Conservation (phyloP, 805 yeast species). For the Ogataea paradorogensis region DNA sequence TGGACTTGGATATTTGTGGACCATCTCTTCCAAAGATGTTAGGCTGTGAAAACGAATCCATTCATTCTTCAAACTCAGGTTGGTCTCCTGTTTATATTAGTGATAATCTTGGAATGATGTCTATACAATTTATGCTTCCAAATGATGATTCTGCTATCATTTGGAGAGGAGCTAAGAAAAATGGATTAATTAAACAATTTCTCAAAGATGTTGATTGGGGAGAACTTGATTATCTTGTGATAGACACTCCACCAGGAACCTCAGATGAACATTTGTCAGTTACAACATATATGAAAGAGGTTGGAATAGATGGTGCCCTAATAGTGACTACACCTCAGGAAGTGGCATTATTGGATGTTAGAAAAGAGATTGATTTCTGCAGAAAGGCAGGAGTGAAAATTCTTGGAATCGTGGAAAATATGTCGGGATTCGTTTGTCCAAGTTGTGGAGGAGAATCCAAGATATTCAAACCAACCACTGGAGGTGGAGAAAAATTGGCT, state of each 20-base stretch:
- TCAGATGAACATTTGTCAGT: slow-evolving; percentile 95
- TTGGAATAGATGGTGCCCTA: slow-evolving; percentile 93
- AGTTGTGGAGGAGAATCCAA: slow-evolving; percentile 85
- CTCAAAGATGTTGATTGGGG: slow-evolving; percentile 97
- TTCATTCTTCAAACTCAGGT: slow-evolving; percentile 88
- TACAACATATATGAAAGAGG: slow-evolving; percentile 80
- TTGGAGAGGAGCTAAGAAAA: slow-evolving; percentile 97
- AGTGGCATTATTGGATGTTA: slow-evolving; percentile 88
- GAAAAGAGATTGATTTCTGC: slow-evolving; percentile 95
- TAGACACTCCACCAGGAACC: slow-evolving; percentile 99
- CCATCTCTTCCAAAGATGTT: slow-evolving; percentile 95
- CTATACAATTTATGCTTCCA: slow-evolving; percentile 93
- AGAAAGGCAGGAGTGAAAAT: slow-evolving; percentile 83
- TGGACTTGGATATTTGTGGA: slow-evolving; percentile 97
- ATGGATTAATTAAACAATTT: slow-evolving; percentile 88
- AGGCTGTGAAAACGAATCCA: slow-evolving; percentile 81
- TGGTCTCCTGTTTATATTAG: slow-evolving; percentile 97
- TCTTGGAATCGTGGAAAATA: slow-evolving; percentile 91
- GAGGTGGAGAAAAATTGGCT: slow-evolving; percentile 88
- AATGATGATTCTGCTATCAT: slow-evolving; percentile 90
- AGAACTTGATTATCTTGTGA: slow-evolving; percentile 74
- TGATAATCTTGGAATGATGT: slow-evolving; percentile 93
- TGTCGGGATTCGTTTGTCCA: slow-evolving; percentile 99
- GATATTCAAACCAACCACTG: slow-evolving; percentile 93
- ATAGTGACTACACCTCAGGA: slow-evolving; percentile 98